Evolutionary conservation across 441 rosid species (phyloP), one percentile per base, ranked within the genome.

Genomic region (Populus hybrid): DNA sequence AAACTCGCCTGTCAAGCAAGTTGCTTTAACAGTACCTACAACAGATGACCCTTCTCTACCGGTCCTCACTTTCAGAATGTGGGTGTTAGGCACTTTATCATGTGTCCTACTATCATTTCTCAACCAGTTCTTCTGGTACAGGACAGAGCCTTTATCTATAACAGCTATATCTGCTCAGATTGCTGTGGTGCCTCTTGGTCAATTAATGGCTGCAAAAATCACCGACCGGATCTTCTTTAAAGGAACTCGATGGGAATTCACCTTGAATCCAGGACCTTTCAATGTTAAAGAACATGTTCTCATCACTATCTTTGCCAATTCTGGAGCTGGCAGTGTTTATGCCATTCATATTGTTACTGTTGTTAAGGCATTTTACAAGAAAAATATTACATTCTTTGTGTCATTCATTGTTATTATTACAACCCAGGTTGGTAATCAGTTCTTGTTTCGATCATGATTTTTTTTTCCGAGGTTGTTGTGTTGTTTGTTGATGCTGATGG

Each of bases 81-180:
- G 99, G 99, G 88, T 95, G 12, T 85, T 95, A 26, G 98, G 99
- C 76, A 86, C 89, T 0, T 6, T 93, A 6, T 93, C 99, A 0
- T 92, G 99, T 35, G 83, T 86, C 67, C 80, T 95, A 5, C 64
- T 95, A 32, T 95, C 99, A 0, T 93, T 95, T 79, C 92, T 95
- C 32, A 95, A 95, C 81, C 98, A 93, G 83, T 95, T 95, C 90
- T 95, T 95, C 54, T 92, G 96, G 97, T 95, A 95, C 83, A 85
- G 99, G 35, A 93, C 93, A 10, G 99, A 95, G 76, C 99, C 99
- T 46, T 81, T 95, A 42, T 70, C 99, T 0, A 93, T 95, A 90
- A 89, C 97, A 14, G 95, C 99, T 40, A 91, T 95, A 83, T 95
- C 99, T 8, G 99, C 98, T 7, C 99, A 93, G 79, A 91, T 95